Conservation (phyloP, 2,329 filamentous ascomycete genomes). For the Cladophialophora bantiana region DNA sequence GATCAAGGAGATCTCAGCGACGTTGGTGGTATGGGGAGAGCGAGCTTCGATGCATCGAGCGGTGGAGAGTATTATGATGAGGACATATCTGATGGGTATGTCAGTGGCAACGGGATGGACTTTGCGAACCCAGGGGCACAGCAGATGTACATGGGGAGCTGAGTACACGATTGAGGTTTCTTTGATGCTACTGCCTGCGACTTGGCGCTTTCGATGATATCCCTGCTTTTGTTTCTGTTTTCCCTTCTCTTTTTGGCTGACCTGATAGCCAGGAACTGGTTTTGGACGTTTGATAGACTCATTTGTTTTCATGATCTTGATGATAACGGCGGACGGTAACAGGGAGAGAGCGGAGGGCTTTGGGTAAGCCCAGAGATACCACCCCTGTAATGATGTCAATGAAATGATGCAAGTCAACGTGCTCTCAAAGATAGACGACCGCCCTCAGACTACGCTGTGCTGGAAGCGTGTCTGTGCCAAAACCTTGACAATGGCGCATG, state of each 20-base stretch:
- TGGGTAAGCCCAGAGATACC: conserved; percentile 23
- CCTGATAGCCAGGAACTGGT: neutral
- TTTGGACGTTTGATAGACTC: conserved; percentile 13
- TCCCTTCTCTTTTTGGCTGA: conserved; percentile 10
- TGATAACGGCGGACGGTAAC: conserved; percentile 7
- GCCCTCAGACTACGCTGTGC: neutral
- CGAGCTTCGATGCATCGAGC: conserved; percentile 80
- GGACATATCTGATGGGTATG: conserved; percentile 53
- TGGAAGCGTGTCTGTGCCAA: neutral
- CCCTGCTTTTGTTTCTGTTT: conserved; percentile 2
- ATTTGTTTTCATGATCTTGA: conserved; percentile 16
- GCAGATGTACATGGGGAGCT: conserved; percentile 34
- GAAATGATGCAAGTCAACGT: conserved; percentile 11
- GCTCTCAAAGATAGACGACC: neutral
- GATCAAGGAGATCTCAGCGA: conserved; percentile 64
- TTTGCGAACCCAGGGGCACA: conserved; percentile 28
- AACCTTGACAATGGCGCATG: neutral
- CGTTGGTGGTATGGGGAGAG: conserved; percentile 79
- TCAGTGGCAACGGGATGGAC: conserved; percentile 42
- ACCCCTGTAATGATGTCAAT: conserved; percentile 22
- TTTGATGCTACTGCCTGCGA: conserved; percentile 10
- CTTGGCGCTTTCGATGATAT: conserved; percentile 7
- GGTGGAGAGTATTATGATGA: conserved; percentile 73
- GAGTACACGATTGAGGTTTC: conserved; percentile 4
- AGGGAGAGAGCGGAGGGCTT: conserved; percentile 6